A percentile compares a stretch with the other conserved stretches of the same genome.
phyloP scores from a whole-genome alignment of 495 filamentous ascomycete species.

The Opeltia flavorubescens region DNA sequence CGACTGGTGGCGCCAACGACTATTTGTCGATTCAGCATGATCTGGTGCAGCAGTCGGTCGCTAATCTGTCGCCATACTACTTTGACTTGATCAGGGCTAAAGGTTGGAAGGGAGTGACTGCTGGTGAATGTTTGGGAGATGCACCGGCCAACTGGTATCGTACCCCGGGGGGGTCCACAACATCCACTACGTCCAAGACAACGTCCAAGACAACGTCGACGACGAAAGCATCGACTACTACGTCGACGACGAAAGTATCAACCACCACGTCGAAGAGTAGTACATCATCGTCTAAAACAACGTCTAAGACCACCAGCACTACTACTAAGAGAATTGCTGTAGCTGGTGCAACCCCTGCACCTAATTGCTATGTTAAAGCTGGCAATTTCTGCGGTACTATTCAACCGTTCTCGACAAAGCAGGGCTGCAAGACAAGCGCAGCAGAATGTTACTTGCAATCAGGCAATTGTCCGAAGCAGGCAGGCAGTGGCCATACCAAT shows the following conservation, averaged over 20 bases:
- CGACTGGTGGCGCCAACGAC: slow-evolving; percentile 10
- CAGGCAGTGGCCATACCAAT: neutral
- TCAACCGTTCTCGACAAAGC: neutral
- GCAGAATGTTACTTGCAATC: neutral
- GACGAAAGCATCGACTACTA: neutral
- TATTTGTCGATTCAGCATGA: slow-evolving; percentile 46
- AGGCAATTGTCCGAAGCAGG: neutral
- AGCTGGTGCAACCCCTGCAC: neutral
- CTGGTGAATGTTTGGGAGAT: slow-evolving; percentile 63
- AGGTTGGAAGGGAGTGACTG: slow-evolving; percentile 47
- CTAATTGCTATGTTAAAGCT: slow-evolving; percentile 4
- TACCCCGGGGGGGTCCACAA: slow-evolving; percentile 27
- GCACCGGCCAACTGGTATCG: slow-evolving; percentile 59
- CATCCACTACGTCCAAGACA: slow-evolving; percentile 2
- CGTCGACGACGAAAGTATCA: neutral
- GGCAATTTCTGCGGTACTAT: slow-evolving; percentile 5
- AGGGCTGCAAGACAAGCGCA: neutral
- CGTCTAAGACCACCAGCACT: neutral
- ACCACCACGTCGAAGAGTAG: neutral
- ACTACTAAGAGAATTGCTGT: neutral
- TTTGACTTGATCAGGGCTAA: slow-evolving; percentile 38
- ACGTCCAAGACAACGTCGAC: neutral
- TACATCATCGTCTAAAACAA: neutral
- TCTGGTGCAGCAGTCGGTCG: slow-evolving; percentile 61
- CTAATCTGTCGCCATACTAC: slow-evolving; percentile 65